These are phyloP conservation scores for Marchantia paleacea DNA, from an alignment of 225 moss, liverwort and hornwort species.

Conservation along the genomic window DNA sequence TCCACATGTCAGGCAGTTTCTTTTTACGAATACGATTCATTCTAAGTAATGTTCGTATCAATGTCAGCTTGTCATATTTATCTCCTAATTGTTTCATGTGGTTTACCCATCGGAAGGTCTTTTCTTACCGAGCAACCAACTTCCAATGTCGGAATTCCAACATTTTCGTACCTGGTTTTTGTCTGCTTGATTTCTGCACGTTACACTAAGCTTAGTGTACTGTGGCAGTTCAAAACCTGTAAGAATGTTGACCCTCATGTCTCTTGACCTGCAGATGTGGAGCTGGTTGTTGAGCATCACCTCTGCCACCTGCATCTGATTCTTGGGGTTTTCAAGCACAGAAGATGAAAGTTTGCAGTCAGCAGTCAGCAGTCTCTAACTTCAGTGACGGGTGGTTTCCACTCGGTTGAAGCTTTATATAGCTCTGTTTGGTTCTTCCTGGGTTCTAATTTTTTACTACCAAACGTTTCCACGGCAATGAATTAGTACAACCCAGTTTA, in stretches of 20 bases:
- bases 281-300: constrained; percentile 19
- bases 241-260: not conserved
- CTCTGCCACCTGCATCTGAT: constrained; percentile 14
- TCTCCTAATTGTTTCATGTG: not conserved
- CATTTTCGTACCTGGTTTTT: not conserved
- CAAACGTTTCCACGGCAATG: not conserved
- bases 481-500: not conserved
- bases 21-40: too few relatives aligned
- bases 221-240: not conserved
- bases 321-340: constrained; percentile 18
- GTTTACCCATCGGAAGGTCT: not conserved
- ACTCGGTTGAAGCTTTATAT: not conserved
- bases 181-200: not conserved
- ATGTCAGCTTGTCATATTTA: too few relatives aligned
- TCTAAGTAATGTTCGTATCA: too few relatives aligned
- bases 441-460: not conserved
- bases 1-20: too few relatives aligned
- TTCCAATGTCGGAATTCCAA: not conserved
- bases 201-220: not conserved
- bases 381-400: not conserved
- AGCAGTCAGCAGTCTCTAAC: constrained; percentile 2
- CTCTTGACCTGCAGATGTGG: constrained; percentile 20
- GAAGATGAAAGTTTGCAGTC: constrained; percentile 7
- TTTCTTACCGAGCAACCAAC: too few relatives aligned
- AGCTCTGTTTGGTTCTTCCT: not conserved